Evolutionary conservation across 2,329 filamentous ascomycete genomes (phyloP), one percentile per base, ranked within the genome.

Genomic region (Lasiodiplodia sp.): DNA sequence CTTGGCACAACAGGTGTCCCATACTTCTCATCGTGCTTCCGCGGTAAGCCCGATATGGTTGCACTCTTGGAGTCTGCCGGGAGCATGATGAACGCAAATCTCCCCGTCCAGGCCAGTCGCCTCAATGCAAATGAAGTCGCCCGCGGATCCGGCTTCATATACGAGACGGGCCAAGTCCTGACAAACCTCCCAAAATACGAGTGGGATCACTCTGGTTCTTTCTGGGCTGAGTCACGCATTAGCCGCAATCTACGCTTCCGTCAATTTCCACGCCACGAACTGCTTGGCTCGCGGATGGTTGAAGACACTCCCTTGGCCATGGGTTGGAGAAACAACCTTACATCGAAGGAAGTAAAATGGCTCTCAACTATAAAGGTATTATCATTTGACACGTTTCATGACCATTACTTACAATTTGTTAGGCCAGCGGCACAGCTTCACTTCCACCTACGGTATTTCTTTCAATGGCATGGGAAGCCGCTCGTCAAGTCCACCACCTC

Each of bases 161-260:
- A 28, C 28, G 28, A 28, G 28, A 28, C 28, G 6, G 28, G 28
- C 28, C 28, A 6, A 28, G 69, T 75, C 5, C 68, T 72, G 49
- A 53, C 69, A 11, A 68, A 72, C n/a, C 72, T 75, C 0, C 74
- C 75, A 4, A 67, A 58, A 2, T 78, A 77, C 53, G 68, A 71
- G 5, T 78, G 74, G 71, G 71, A 76, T 62, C 74, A 77, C 63
- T 28, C 28, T 28, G 68, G 70, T n/a, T 69, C 64, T 66, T 70
- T 73, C 72, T 72, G 72, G 72, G 38, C 56, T 37, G 28, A 71
- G 71, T 2, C 64, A 14, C 40, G 69, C 40, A 14, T 67, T 5
- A 69, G 65, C 28, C 40, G 56, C 21, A 56, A 71, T 28, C 28
- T 28, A 28, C 28, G 28, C 28, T 28, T 28, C 28, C 28, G 28